Evolutionary conservation across 225 moss, liverwort and hornwort species (phyloP), one percentile per base, ranked within the genome.

Genomic region (Physcomitrellopsis africana): DNA sequence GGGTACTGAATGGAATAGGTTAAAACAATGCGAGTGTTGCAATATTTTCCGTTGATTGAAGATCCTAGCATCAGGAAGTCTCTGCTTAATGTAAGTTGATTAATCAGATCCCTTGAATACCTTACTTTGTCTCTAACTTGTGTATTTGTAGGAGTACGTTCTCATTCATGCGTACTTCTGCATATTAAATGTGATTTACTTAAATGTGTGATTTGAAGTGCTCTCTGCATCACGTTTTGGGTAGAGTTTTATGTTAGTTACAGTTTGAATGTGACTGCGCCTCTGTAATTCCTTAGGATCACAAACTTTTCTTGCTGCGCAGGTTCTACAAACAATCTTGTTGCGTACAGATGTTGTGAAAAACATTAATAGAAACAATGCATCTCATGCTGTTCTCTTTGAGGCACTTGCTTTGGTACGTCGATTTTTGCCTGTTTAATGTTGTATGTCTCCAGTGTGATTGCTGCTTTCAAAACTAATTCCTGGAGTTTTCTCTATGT

Each of bases 311-410:
- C 49, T 23, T 72, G 10, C 45, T 79, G 15, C 55, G 61, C 88
- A 92, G 90, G 82, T 93, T 74, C 73, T 93, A 24, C 92, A 93
- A 55, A 84, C 90, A 22, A 83, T 90, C 5, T 75, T 93, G 81
- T 79, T 93, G 86, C 90, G 92, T 16, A 90, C 92, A 41, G 92
- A 93, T 68, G 92, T 93, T 52, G 92, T 93, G 78, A 93, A 93
- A 75, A 93, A 93, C 61, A 86, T 93, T 54, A 93, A 93, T 73
- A 93, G 89, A 78, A 93, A 93, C 63, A 93, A 93, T 87, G 92
- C 92, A 18, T 93, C 92, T 42, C 92, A 93, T 82, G 90, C 92
- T 45, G 92, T 93, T 60, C 86, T 93, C 12, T 93, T 93, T 84
- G 92, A 93, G 72, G 90, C 92, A 16, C 88, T 93, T 76, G 86